Conservation (phyloP, 139 green algal species). For the Chlorella sp. region DNA sequence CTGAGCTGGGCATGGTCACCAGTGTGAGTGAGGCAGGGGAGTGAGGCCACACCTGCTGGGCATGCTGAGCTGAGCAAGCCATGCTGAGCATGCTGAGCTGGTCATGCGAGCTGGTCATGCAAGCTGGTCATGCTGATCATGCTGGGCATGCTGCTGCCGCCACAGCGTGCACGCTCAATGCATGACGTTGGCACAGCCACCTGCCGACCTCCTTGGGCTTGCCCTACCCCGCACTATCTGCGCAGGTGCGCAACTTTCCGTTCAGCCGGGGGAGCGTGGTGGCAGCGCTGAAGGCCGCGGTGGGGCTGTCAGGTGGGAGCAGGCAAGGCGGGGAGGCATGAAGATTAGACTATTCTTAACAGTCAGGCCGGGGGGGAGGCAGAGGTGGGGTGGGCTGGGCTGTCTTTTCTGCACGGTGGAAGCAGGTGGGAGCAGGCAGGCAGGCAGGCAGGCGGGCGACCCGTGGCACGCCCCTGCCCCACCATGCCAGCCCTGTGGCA, state of each 20-base stretch:
- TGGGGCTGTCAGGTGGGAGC: slow-evolving; percentile 49
- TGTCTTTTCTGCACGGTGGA: too few species aligned
- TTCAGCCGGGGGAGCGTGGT: slow-evolving; percentile 75
- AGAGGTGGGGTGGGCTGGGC: too few species aligned
- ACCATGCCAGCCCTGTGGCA: too few species aligned
- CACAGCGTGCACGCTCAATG: not conserved
- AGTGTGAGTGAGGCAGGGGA: slow-evolving; percentile 60
- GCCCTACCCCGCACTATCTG: not conserved
- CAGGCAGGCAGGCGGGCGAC: too few species aligned
- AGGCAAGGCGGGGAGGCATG: too few species aligned
- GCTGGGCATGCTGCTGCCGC: slow-evolving; percentile 3
- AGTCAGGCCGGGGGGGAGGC: too few species aligned
- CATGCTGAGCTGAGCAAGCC: too few species aligned
- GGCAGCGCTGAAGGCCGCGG: slow-evolving; percentile 73
- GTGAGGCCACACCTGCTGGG: not conserved
- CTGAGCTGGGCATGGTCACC: slow-evolving; percentile 81
- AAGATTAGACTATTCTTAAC: too few species aligned
- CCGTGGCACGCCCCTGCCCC: too few species aligned
- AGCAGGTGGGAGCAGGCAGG: too few species aligned
- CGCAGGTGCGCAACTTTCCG: slow-evolving; percentile 83
- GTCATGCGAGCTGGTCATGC: too few species aligned
- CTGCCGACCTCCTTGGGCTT: not conserved
- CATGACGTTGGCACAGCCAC: not conserved
- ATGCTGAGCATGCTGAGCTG: slow-evolving; percentile 36
- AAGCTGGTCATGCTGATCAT: too few species aligned